Base-by-base conservation (phyloP, 2,329 filamentous ascomycete species). In the Fusarium stilboides region DNA sequence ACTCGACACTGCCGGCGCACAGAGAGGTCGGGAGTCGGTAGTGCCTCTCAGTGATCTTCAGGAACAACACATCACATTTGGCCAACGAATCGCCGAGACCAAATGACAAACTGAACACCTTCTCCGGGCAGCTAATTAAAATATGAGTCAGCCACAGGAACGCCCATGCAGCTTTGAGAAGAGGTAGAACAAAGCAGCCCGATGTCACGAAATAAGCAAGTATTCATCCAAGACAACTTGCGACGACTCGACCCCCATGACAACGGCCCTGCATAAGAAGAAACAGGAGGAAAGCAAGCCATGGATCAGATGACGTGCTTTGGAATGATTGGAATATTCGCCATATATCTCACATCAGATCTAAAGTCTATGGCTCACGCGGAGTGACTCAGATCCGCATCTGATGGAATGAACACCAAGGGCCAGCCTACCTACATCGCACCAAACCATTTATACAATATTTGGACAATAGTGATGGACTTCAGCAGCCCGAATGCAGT, bases 341-440 rank as follows among this genome's bases (percentile, higher is more conserved):
- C 45, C 10, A 12, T 31, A 10, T 24, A 24, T 14, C 31, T 14
- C 28, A 26, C 24, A 8, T 37, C 8, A 19, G 44, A 3, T 14
- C 37, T 36, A 8, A 19, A 15, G 15, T 44, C 20, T 17, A 8
- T 28, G 36, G 19, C 33, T 34, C 31, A n/a, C 20, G 22, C 22
- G 5, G 22, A 40, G 50, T 65, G 54, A 49, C 34, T 59, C 59
- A 49, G 33, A 59, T 44, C 45, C 19, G 46, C 26, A 39, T 7
- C 33, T 20, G 8, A 55, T 33, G 56, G 62, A 66, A 67, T 53
- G 56, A 49, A 43, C 8, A 49, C 34, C 28, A 7, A 31, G 34
- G 53, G 33, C 59, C 19, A 64, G 37, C 10, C 5, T 13, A 49
- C 36, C 24, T 37, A 8, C 19, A 22, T 49, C n/a, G 42, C 31